These are phyloP conservation scores for Trematosphaeria pertusa DNA, from an alignment of 2,329 filamentous ascomycete species.

Conservation along the genomic window DNA sequence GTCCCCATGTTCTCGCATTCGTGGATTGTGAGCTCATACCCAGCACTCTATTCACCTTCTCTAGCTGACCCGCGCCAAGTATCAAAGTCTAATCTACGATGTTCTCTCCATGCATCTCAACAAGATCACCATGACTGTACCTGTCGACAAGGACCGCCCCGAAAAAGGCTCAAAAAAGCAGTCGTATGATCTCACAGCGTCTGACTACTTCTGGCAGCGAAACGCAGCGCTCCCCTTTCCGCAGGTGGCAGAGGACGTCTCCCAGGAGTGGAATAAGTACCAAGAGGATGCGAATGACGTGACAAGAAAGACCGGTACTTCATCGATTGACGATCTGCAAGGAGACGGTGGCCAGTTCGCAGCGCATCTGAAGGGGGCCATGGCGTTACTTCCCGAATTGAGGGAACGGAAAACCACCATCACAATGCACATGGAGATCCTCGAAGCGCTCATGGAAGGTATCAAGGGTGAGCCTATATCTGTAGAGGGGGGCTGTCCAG, in stretches of 20 bases:
- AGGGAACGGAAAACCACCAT: constrained; percentile 82
- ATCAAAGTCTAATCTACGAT: constrained; percentile 84
- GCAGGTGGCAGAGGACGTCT: constrained; percentile 95
- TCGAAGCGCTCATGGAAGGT: constrained; percentile 77
- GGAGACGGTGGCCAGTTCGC: constrained; percentile 89
- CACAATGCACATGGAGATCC: constrained; percentile 98
- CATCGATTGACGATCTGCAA: constrained; percentile 89
- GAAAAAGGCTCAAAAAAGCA: constrained; percentile 81
- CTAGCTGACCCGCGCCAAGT: too few species aligned
- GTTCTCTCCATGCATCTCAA: constrained; percentile 84
- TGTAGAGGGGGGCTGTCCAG: too few species aligned
- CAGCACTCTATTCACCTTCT: too few species aligned
- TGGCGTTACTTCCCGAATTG: constrained; percentile 89
- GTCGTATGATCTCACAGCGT: constrained; percentile 85
- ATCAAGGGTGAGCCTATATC: constrained; percentile 75
- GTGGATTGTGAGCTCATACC: too few species aligned
- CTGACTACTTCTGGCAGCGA: constrained; percentile 95
- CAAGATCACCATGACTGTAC: constrained; percentile 88
- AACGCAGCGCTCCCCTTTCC: constrained; percentile 92
- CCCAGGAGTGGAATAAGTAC: constrained; percentile 90
- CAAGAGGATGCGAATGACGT: constrained; percentile 95
- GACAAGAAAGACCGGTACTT: constrained; percentile 92
- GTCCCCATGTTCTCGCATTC: constrained; percentile 99
- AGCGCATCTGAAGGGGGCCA: constrained; percentile 93
- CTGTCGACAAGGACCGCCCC: constrained; percentile 77